Base-by-base conservation (phyloP, 2,329 filamentous ascomycete species). In the Penicillium occitanis region DNA sequence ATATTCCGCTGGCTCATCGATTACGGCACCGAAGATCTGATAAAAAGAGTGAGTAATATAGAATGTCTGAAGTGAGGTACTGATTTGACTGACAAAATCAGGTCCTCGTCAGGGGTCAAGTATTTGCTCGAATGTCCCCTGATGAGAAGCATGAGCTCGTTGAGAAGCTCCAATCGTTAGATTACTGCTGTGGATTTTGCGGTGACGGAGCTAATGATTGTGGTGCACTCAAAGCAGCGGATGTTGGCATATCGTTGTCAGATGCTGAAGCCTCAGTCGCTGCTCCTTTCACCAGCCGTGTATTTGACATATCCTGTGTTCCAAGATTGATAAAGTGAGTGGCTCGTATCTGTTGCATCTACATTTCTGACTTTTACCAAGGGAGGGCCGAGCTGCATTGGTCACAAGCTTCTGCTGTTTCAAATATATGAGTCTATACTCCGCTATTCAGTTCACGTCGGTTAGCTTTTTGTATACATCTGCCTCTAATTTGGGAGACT, bases 371-470 rank as follows among this genome's bases (percentile, higher is more conserved):
- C 74, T 5, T 30, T 42, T 46, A 5, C 60, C 69, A 78, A 89
- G 93, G 70, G 95, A 99, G 82, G 95, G 95, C 22, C 89, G 96
- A 69, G 94, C 94, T 22, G 92, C 96, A 40, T 85, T 99, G 40
- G 93, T 98, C n/a, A 99, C 95, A 13, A 97, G 93, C 78, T 99
- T 99, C 82, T 96, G 92, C 81, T 99, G 95, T 82, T 99, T 99
- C 86, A 99, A 98, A 82, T 99, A 96, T 80, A 99, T 99, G 96
- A 96, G 91, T 72, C 81, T 99, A 70, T 99, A 99, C 82, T 98
- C 93, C 2, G 94, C 95, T n/a, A 99, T 99, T 70, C 95, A 99
- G 78, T 99, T 99, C 82, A 96, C 92, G 7, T 92, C 92, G 0
- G 96, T 99, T 74, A 96, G 91, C 84, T 97, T 99, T 76, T 85